Conservation (phyloP, 768 basidiomycete species). For the Stropharia rugosoannulata region DNA sequence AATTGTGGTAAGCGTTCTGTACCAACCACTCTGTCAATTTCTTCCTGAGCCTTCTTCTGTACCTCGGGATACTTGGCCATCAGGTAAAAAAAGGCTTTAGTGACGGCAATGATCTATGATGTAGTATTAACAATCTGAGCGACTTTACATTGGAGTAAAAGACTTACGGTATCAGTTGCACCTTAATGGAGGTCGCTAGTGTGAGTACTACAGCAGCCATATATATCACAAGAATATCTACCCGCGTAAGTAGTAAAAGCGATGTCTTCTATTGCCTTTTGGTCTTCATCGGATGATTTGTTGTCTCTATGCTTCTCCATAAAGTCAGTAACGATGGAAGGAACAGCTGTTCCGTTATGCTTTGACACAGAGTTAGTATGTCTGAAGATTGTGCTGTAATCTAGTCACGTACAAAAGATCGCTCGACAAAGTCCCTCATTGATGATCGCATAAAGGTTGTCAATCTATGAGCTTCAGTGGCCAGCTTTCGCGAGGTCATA, state of each 20-base stretch:
- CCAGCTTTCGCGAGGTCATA: too few species aligned
- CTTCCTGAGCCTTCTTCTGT: neutral
- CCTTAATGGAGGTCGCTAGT: too few species aligned
- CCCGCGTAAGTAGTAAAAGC: constrained; percentile 2
- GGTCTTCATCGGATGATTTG: neutral
- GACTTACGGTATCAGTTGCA: neutral
- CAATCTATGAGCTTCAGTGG: too few species aligned
- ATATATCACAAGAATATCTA: neutral
- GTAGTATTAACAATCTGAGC: too few species aligned
- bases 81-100: constrained; percentile 1
- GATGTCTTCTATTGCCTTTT: neutral
- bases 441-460: too few species aligned
- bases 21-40: neutral
- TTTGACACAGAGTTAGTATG: neutral
- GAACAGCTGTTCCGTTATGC: neutral
- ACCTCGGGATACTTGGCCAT: neutral
- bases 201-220: neutral
- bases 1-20: neutral
- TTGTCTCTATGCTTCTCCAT: neutral
- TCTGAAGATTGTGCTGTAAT: too few species aligned
- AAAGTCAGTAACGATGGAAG: neutral
- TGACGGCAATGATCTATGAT: neutral
- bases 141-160: neutral
- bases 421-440: too few species aligned
- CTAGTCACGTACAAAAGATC: too few species aligned